Evolutionary conservation across 2,329 filamentous ascomycete species (phyloP).

Genomic region (Fusarium succisae): DNA sequence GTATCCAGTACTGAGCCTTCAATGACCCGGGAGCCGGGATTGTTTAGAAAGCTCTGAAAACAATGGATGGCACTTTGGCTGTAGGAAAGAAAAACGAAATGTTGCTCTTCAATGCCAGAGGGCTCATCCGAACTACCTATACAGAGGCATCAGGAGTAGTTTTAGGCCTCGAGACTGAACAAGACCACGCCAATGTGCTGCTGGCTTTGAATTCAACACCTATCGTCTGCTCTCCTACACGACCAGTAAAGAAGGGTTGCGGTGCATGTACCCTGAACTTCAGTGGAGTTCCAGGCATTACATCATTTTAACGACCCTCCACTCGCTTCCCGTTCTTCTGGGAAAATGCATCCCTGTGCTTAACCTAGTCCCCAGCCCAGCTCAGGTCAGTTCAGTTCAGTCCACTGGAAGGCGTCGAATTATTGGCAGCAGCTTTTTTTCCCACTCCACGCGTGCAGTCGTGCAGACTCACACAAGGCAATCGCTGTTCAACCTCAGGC

Average conservation of each 20-base stretch:
- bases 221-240: background rate
- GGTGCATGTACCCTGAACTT: conserved; percentile 5
- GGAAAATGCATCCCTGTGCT: conserved; percentile 33
- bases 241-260: background rate
- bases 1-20: conserved; percentile 18
- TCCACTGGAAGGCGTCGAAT: conserved; percentile 17
- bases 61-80: background rate
- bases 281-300: conserved; percentile 34
- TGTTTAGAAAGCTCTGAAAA: background rate
- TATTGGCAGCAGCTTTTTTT: conserved; percentile 31
- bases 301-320: conserved; percentile 37
- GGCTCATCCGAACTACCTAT: background rate
- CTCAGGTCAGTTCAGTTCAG: background rate
- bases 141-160: background rate
- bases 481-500: conserved; percentile 31
- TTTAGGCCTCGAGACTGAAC: no score
- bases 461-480: conserved; percentile 16
- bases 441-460: conserved; percentile 24
- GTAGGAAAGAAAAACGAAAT: background rate
- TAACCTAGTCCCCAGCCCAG: conserved; percentile 8
- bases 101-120: background rate
- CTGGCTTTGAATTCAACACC: background rate
- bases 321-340: conserved; percentile 33
- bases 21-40: background rate
- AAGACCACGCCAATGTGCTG: background rate